phyloP scores from a whole-genome alignment of 179 eudicot genomes.

The Heliamphora pulchella region DNA sequence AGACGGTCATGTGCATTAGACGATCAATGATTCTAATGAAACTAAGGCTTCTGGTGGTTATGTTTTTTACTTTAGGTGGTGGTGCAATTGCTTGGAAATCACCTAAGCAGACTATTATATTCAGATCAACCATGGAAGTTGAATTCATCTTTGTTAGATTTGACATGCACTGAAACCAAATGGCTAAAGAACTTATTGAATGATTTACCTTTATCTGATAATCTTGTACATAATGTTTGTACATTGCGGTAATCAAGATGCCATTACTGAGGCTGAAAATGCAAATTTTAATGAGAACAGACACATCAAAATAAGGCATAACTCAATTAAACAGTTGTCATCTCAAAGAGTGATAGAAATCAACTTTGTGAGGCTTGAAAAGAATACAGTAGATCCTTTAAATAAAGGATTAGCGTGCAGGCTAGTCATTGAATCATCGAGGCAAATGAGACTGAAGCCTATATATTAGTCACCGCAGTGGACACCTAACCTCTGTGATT shows the following conservation, averaged over 20 bases:
- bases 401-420: neutral
- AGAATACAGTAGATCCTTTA: neutral
- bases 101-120: neutral
- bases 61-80: neutral
- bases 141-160: neutral
- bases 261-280: neutral
- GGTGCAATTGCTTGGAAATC: constrained; percentile 1
- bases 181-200: neutral
- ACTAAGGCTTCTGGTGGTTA: constrained; percentile 9
- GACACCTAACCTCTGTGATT: neutral
- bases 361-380: neutral
- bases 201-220: neutral
- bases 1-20: too few species aligned
- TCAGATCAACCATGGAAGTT: neutral
- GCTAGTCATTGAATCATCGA: neutral
- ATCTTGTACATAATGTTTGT: neutral
- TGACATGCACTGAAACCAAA: neutral
- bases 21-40: neutral
- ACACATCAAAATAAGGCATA: neutral
- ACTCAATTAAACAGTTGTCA: neutral
- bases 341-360: neutral
- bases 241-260: neutral
- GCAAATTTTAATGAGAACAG: neutral
- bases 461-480: too few species aligned
- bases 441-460: neutral